Base-by-base conservation (phyloP, 1,284 basidiomycete species). In the Ceratobasidium theobromae region DNA sequence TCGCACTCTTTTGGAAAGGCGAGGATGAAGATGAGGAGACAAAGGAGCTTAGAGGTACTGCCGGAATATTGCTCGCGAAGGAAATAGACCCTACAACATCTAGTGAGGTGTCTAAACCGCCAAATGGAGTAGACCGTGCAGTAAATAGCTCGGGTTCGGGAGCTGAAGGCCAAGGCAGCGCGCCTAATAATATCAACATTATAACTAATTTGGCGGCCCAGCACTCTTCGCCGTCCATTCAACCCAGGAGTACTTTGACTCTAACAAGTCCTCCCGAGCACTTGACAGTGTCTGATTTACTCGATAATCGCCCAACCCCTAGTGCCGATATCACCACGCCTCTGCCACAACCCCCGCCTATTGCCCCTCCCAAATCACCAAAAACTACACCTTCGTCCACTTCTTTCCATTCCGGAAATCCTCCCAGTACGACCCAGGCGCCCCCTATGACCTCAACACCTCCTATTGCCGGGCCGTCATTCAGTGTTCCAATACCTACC, bases 1-100 rank as follows among this genome's bases (percentile, higher is more conserved):
- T 90, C 12, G 80, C 84, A 9, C 77, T 90, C 23, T 85, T 83
- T 69, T 80, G 79, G 35, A 75, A 77, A 5, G 87, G 89, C 70
- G 86, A 88, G 72, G 79, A 82, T 33, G 75, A 79, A 27, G 87
- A 88, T 71, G 88, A 90, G 74, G 48, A 25, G 55, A 46, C 41
- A 25, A 72, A 68, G 1, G 78, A 78, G 30, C 72, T 76, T 16
- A 80, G 84, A 35, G 72, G 75, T 53, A 73, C 74, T 14, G 72
- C 87, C n/a, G 77, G 75, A 12, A 69, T 84, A 3, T 69, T 64
- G 25, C 67, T 67, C 21, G 14, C 58, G 9, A 18, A 27, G 8
- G 41, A 62, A 23, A 21, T 57, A 8, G 33, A 5, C 12, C 9
- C 35, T 38, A 8, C 35, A 16, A 16, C 8, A 38, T 38, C 35